Evolutionary conservation across 176 grass and related monocot species (phyloP), one percentile per base, ranked within the genome.

Genomic region (Guadua angustifolia): DNA sequence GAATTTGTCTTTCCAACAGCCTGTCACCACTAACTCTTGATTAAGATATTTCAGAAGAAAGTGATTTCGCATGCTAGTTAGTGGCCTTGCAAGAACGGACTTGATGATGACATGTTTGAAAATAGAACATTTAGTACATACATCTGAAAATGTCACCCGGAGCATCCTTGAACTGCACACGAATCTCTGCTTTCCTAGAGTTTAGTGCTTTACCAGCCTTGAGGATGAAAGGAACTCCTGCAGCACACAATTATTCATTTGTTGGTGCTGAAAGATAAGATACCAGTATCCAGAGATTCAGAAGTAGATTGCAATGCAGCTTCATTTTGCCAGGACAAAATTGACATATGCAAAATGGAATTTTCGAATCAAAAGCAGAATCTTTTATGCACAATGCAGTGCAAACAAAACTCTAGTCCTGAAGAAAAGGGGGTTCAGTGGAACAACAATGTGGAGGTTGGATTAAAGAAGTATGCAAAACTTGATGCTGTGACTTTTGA

Each of bases 141-240:
- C 96, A 92, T 94, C 46, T 90, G 85, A 99, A 99, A 79, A 99
- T 99, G 79, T 99, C 96, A 69, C 96, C 93, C 69, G 96, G 96
- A 72, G 88, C 83, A 94, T 99, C 96, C 81, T 94, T 99, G 88
- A 99, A 99, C 55, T 99, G 96, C 69, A 99, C 91, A 66, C 96
- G 93, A 76, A 99, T 95, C 89, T 99, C 93, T 55, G 93, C 96
- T 92, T 99, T 99, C 75, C 82, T 99, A 5, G 88, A 90, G 75
- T 86, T 90, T 65, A 99, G 63, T 80, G 93, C 93, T 94, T 99
- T 99, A 58, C 96, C 96, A 14, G 96, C 96, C 85, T 99, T 99
- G 33, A 99, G 87, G 64, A 99, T 90, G 82, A 99, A 94, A 47
- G 96, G 96, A 88, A 99, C 96, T 84, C 96, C 96, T 99, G 73